phyloP scores from a whole-genome alignment of 1,139 yeast species.

The Magnusiomyces ingens region DNA sequence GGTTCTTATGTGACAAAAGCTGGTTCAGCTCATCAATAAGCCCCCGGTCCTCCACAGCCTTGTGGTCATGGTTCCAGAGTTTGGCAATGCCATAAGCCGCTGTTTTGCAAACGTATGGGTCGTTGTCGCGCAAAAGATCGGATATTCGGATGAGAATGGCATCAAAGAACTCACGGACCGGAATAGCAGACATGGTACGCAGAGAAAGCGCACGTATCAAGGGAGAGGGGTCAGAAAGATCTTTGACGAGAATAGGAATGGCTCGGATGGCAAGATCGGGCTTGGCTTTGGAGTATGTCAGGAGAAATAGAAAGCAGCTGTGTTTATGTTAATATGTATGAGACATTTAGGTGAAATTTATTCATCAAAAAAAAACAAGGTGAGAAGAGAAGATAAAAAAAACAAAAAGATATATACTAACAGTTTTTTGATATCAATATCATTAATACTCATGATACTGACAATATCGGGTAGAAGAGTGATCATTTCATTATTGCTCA shows the following conservation, averaged over 20 bases:
- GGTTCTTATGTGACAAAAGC: constrained; percentile 48
- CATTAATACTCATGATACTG: constrained; percentile 53
- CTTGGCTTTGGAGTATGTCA: constrained; percentile 53
- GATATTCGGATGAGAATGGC: constrained; percentile 39
- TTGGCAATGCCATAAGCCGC: constrained; percentile 69
- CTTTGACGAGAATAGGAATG: constrained; percentile 50
- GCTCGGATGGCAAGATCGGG: constrained; percentile 53
- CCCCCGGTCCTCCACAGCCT: constrained; percentile 40
- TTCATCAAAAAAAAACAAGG: too few species aligned
- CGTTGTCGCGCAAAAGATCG: constrained; percentile 43
- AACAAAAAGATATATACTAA: constrained; percentile 27
- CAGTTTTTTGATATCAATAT: constrained; percentile 66
- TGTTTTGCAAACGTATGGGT: constrained; percentile 57
- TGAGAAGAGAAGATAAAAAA: too few species aligned
- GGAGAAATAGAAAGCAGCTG: constrained; percentile 42
- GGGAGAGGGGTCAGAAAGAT: constrained; percentile 41
- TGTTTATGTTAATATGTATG: background rate
- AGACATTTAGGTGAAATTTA: too few species aligned
- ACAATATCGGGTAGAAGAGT: constrained; percentile 61
- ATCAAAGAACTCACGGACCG: constrained; percentile 46
- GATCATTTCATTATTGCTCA: constrained; percentile 75
- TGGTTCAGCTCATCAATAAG: constrained; percentile 52
- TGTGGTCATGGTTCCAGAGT: constrained; percentile 52
- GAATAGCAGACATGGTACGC: constrained; percentile 56
- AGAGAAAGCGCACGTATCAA: constrained; percentile 49